phyloP scores from a whole-genome alignment of 2,329 filamentous ascomycete species.

The Alternaria sp. region DNA sequence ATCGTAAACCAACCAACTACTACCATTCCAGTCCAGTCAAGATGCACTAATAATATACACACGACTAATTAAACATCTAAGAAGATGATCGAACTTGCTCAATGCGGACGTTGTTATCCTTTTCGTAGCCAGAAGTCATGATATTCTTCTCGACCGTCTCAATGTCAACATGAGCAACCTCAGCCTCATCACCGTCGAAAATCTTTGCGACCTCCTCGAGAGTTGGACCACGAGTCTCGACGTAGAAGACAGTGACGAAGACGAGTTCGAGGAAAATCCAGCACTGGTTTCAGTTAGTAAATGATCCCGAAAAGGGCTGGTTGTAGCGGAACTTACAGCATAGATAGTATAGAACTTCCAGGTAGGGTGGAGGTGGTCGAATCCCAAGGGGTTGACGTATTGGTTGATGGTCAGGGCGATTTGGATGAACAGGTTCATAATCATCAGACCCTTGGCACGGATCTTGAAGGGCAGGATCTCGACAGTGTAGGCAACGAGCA shows the following conservation, averaged over 20 bases:
- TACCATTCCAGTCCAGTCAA: neutral
- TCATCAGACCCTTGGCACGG: slow-evolving; percentile 58
- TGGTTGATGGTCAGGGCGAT: slow-evolving; percentile 68
- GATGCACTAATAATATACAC: slow-evolving; percentile 9
- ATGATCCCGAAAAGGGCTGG: neutral
- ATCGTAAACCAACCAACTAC: slow-evolving; percentile 12
- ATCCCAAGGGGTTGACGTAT: slow-evolving; percentile 70
- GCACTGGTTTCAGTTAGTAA: slow-evolving; percentile 43
- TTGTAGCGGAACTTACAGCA: slow-evolving; percentile 55
- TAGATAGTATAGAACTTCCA: slow-evolving; percentile 75
- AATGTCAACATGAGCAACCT: slow-evolving; percentile 43
- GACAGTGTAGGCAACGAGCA: slow-evolving; percentile 63
- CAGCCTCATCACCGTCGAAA: slow-evolving; percentile 71
- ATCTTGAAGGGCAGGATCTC: slow-evolving; percentile 61
- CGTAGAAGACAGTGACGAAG: slow-evolving; percentile 72
- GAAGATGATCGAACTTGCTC: slow-evolving; percentile 22
- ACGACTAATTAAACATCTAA: slow-evolving; percentile 9
- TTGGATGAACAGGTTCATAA: slow-evolving; percentile 71
- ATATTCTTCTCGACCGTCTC: slow-evolving; percentile 32
- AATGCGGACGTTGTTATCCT: slow-evolving; percentile 31
- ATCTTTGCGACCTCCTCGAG: slow-evolving; percentile 75
- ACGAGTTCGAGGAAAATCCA: slow-evolving; percentile 69
- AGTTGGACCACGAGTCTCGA: slow-evolving; percentile 75
- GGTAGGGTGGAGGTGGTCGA: slow-evolving; percentile 63
- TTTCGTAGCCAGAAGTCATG: slow-evolving; percentile 37